A percentile compares a stretch with the other conserved stretches of the same genome.
Evolutionary conservation across 129 eudicot species (phyloP).

Genomic region (Calendula officinalis): DNA sequence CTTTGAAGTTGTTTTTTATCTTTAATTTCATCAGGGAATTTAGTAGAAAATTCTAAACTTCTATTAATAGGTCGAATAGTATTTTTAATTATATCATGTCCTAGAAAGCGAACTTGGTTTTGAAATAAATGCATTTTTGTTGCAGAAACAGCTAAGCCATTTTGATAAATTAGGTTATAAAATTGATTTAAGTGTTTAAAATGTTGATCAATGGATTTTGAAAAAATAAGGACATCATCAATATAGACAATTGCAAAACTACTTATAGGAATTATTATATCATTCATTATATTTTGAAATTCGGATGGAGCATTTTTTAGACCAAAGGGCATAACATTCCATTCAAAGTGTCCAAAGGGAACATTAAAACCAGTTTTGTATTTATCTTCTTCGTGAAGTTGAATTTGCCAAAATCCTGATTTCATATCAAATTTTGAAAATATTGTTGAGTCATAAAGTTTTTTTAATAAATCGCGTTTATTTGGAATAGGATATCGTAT

Average conservation of each 20-base stretch:
- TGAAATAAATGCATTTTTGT: not conserved
- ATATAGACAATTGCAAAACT: not conserved
- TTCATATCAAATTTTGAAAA: constrained; percentile 3
- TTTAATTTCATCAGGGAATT: constrained; percentile 8
- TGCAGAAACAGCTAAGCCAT: not conserved
- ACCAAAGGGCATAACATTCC: constrained; percentile 5
- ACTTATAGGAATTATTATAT: not conserved
- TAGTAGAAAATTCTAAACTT: not conserved
- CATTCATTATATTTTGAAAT: not conserved
- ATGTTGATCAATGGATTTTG: not conserved
- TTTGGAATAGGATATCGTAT: not conserved
- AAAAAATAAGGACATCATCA: not conserved
- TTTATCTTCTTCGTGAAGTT: not conserved
- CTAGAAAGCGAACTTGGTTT: not conserved
- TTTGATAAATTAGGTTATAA: not conserved
- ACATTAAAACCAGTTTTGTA: constrained; percentile 5
- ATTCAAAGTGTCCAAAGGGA: constrained; percentile 1
- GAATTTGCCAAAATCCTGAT: not conserved
- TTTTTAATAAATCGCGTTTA: not conserved
- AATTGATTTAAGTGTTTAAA: not conserved
- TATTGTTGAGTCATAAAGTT: not conserved
- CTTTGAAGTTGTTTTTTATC: constrained; percentile 15
- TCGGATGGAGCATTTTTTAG: not conserved
- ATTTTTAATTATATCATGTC: not conserved
- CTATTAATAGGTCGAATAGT: not conserved